A percentile compares a stretch with the other conserved stretches of the same genome.
Evolutionary conservation across 2,329 filamentous ascomycete species (phyloP).

Genomic region (Aspergillus melleus): DNA sequence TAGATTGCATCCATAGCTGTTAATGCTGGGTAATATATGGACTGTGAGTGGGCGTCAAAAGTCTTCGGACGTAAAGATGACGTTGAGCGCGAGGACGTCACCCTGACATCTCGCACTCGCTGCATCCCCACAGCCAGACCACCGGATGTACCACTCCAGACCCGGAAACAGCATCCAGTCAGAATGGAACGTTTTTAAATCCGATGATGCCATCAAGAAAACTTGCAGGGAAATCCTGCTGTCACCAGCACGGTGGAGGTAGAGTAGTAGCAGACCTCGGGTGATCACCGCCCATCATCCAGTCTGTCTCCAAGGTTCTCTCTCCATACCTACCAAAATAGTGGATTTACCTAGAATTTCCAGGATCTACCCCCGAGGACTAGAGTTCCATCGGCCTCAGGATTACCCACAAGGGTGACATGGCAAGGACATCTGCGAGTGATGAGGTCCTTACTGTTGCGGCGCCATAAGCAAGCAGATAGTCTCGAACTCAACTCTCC

Average conservation of each 20-base stretch:
- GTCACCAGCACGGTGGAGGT: too few relatives aligned
- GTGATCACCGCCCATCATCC: background rate
- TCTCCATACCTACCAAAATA: background rate
- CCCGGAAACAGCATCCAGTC: background rate
- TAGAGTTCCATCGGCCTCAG: background rate
- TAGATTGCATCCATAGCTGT: background rate
- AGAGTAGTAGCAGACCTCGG: background rate
- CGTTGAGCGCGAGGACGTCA: background rate
- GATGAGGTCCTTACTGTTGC: background rate
- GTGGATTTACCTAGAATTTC: background rate
- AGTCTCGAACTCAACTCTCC: background rate
- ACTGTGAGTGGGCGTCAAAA: background rate
- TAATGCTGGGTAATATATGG: background rate
- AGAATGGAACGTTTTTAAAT: background rate
- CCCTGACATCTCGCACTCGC: background rate
- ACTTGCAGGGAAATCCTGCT: background rate
- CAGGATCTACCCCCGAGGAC: background rate
- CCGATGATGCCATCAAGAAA: too few relatives aligned
- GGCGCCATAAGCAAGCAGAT: background rate
- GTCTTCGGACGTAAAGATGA: background rate
- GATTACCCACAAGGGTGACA: background rate
- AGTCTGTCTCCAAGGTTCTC: background rate
- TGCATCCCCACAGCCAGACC: background rate
- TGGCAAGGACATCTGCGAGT: background rate
- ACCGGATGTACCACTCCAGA: background rate